These are phyloP conservation scores for Saccharomyces pastorianus DNA, from an alignment of 1,139 yeast genomes.

Conservation along the genomic window DNA sequence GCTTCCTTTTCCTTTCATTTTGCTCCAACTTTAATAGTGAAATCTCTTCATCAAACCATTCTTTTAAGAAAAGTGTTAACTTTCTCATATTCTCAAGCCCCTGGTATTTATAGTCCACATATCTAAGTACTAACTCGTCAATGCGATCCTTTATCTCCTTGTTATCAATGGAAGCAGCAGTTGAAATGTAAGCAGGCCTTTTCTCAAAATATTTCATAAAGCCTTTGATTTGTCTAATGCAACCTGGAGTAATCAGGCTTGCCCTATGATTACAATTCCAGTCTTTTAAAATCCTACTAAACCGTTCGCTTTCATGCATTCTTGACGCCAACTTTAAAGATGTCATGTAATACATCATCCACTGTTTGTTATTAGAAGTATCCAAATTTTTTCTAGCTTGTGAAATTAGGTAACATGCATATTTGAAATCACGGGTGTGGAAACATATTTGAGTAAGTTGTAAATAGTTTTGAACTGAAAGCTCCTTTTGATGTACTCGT, in stretches of 20 bases:
- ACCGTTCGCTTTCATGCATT: slow-evolving; percentile 11
- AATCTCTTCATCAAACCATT: slow-evolving; percentile 12
- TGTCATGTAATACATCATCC: slow-evolving; percentile 21
- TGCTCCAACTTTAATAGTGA: background rate
- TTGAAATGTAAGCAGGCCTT: slow-evolving; percentile 3
- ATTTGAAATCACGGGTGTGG: slow-evolving; percentile 8
- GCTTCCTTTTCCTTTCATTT: background rate
- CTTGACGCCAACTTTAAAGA: slow-evolving; percentile 17
- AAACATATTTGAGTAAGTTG: slow-evolving; percentile 17
- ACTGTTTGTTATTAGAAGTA: slow-evolving; percentile 11
- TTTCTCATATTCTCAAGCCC: slow-evolving; percentile 17
- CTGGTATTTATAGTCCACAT: slow-evolving; percentile 14
- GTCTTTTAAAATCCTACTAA: slow-evolving; percentile 13
- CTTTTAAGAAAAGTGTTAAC: slow-evolving; percentile 9
- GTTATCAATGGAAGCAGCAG: slow-evolving; percentile 4
- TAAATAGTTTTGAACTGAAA: slow-evolving; percentile 14
- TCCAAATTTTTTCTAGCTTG: slow-evolving; percentile 9
- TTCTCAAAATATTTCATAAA: slow-evolving; percentile 13
- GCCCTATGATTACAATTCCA: slow-evolving; percentile 22
- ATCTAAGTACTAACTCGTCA: slow-evolving; percentile 10
- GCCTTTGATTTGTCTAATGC: slow-evolving; percentile 16
- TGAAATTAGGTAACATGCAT: slow-evolving; percentile 9
- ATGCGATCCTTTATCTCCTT: slow-evolving; percentile 8
- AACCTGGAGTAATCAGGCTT: slow-evolving; percentile 11
- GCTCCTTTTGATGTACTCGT: slow-evolving; percentile 6